phyloP scores from a whole-genome alignment of 2,329 filamentous ascomycete genomes.

The Pestalotiopsis fici region DNA sequence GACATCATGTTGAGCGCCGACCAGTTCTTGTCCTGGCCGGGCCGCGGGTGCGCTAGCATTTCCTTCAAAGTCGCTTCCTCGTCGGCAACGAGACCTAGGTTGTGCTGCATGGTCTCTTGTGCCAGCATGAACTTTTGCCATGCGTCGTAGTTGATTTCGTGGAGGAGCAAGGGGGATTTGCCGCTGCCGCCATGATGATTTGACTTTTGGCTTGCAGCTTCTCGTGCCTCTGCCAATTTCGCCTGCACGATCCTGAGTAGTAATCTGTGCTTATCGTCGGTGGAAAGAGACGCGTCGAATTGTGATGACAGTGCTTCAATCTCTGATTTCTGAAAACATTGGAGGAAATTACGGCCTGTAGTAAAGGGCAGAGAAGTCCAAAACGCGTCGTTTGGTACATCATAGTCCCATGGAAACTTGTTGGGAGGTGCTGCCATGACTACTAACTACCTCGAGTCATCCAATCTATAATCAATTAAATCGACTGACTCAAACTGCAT shows the following conservation, averaged over 20 bases:
- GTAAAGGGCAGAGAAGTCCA: background rate
- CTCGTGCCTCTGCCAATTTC: background rate
- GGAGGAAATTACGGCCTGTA: background rate
- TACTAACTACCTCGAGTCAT: background rate
- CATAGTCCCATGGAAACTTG: background rate
- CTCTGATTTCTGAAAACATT: background rate
- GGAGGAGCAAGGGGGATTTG: background rate
- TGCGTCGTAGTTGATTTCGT: background rate
- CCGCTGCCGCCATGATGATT: no score
- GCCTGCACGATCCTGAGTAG: background rate
- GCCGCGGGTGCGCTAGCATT: background rate
- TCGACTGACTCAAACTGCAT: no score
- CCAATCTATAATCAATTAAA: no score
- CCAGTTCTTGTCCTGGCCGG: background rate
- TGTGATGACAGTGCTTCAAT: background rate
- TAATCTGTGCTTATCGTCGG: background rate
- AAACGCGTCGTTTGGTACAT: background rate
- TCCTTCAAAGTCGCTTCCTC: background rate
- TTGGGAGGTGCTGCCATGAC: background rate
- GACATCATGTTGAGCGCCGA: conserved; percentile 2
- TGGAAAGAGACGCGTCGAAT: background rate
- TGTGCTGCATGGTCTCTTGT: background rate
- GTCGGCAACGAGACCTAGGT: background rate
- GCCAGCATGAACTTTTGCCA: conserved; percentile 3
- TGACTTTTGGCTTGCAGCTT: background rate